Evolutionary conservation across 306 rosid species (phyloP).

Genomic region (Fragaria vesca): DNA sequence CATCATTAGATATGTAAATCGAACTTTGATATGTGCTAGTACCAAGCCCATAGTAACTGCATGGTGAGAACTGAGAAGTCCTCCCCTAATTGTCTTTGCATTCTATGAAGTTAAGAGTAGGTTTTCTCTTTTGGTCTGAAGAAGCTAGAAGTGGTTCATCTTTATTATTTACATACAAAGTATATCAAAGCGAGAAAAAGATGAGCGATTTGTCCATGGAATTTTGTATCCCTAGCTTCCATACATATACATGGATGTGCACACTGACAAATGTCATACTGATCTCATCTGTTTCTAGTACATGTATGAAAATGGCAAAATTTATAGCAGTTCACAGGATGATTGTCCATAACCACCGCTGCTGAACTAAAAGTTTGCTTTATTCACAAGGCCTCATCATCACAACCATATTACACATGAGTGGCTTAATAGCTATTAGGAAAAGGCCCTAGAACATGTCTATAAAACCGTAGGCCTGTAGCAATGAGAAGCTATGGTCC

Average conservation of each 20-base stretch:
- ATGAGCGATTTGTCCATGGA: no score
- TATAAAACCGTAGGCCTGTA: conserved; percentile 5
- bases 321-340: not conserved
- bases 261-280: not conserved
- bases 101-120: no score
- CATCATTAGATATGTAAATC: no score
- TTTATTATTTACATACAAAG: no score
- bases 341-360: not conserved
- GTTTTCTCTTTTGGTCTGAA: no score
- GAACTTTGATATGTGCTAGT: not conserved
- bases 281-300: not conserved
- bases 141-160: no score
- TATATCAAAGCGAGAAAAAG: no score
- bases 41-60: not conserved
- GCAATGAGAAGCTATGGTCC: not conserved
- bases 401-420: conserved; percentile 18
- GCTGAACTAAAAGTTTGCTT: conserved; percentile 3
- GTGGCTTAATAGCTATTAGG: not conserved
- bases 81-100: not conserved
- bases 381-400: not conserved
- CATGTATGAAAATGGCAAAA: not conserved
- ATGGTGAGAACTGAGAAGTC: not conserved
- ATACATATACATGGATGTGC: not conserved
- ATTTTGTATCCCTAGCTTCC: not conserved
- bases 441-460: not conserved